phyloP scores from a whole-genome alignment of 345 rosid genomes.

The Salix arbutifolia region DNA sequence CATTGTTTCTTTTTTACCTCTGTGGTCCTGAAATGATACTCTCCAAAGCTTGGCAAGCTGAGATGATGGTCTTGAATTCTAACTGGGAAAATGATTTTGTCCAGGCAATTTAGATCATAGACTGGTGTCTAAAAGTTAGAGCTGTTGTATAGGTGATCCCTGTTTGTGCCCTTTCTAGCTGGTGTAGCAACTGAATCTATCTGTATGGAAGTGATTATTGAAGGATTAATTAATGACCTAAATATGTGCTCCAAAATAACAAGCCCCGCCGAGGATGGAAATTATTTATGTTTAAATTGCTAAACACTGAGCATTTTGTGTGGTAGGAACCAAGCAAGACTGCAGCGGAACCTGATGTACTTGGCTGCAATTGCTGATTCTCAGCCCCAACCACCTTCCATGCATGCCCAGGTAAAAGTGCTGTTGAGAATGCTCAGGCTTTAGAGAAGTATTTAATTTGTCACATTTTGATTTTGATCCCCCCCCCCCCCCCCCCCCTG shows the following conservation, averaged over 20 bases:
- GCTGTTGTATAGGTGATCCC: neutral
- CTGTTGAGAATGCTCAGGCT: neutral
- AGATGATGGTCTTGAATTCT: neutral
- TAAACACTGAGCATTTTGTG: constrained; percentile 5
- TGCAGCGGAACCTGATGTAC: constrained; percentile 96
- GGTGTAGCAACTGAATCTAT: neutral
- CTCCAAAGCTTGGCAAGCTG: neutral
- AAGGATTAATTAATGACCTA: neutral
- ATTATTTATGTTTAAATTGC: neutral
- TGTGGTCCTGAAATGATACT: neutral
- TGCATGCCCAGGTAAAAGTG: constrained; percentile 76
- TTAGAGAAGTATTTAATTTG: neutral
- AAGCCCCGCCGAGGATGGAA: neutral
- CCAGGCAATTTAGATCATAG: neutral
- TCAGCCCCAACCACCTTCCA: constrained; percentile 81
- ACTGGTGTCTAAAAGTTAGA: neutral
- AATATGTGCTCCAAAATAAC: neutral
- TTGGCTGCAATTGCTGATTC: constrained; percentile 98
- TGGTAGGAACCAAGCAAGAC: constrained; percentile 90
- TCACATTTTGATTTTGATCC: neutral
- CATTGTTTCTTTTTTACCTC: neutral
- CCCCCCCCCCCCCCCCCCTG: no score
- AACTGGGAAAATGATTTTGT: neutral
- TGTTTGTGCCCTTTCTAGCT: neutral
- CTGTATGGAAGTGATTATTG: neutral